phyloP scores from a whole-genome alignment of 495 filamentous ascomycete genomes.

The Penicillium verhagenii region DNA sequence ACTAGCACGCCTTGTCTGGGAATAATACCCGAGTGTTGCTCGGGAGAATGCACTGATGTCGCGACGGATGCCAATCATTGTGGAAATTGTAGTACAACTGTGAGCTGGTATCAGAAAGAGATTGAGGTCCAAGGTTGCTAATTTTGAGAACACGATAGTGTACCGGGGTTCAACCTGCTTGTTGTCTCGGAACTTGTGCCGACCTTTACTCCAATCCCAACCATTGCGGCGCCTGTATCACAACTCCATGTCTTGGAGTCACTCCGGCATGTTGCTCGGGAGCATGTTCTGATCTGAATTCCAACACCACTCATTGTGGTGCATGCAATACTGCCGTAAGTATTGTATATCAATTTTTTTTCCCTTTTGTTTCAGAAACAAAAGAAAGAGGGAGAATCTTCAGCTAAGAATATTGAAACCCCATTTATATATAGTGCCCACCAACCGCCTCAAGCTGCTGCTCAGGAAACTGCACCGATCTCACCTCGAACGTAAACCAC shows the following conservation, averaged over 20 bases:
- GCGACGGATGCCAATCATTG: slow-evolving; percentile 13
- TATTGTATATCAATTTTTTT: neutral
- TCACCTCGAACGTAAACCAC: slow-evolving; percentile 1
- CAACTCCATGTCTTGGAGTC: slow-evolving; percentile 13
- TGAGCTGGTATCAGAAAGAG: neutral
- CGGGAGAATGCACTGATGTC: slow-evolving; percentile 16
- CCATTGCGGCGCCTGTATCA: slow-evolving; percentile 14
- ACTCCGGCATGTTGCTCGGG: slow-evolving; percentile 10
- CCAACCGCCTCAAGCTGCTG: slow-evolving; percentile 11
- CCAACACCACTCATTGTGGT: slow-evolving; percentile 5
- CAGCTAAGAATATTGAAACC: too few relatives aligned
- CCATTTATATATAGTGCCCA: neutral
- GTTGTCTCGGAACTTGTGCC: slow-evolving; percentile 13
- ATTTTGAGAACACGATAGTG: slow-evolving; percentile 1
- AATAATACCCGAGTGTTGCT: slow-evolving; percentile 12
- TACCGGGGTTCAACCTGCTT: slow-evolving; percentile 10
- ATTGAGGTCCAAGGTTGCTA: neutral
- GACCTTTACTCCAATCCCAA: slow-evolving; percentile 10
- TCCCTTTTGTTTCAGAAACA: neutral
- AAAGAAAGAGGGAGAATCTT: too few relatives aligned
- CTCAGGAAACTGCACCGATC: slow-evolving; percentile 15
- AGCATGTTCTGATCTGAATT: slow-evolving; percentile 3
- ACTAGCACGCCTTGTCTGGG: slow-evolving; percentile 7
- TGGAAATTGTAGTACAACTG: slow-evolving; percentile 12
- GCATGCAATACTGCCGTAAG: slow-evolving; percentile 2